Base-by-base conservation (phyloP, 176 grass and related monocot species). In the Carex pumila region DNA sequence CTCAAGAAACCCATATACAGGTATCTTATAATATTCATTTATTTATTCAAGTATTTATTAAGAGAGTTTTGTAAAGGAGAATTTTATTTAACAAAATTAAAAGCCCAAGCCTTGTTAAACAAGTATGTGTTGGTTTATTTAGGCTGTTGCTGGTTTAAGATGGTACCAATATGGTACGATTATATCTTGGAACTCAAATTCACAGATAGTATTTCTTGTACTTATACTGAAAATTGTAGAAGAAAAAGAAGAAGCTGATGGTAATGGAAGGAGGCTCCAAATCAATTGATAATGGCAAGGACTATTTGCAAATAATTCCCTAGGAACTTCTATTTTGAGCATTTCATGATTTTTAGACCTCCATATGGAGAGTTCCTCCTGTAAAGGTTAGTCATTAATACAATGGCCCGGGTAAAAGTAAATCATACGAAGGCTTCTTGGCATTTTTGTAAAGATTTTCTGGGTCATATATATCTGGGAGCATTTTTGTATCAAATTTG, bases 241-340 rank as follows among this genome's bases (percentile, higher is more conserved):
- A 77, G 73, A 77, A 77, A 56, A 31, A 31, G 50, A 55, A 55
- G 25, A 77, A 32, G 12, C 14, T 56, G 73, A 31, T 32, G 73
- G 13, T 32, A 77, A 49, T 55, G 73, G 73, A 77, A 77, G 73
- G 52, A 55, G 12, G 49, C 73, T 77, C 12, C 73, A 77, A 77
- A 53, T 19, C 21, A 77, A 77, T 56, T 77, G 73, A 56, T 56
- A 77, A 12, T 5, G 25, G 22, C 71, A 76, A 77, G 2, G 29
- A 54, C 12, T 30, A 54, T 32, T 76, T 76, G n/a, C 25, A 77
- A 77, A 55, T 77, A 77, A 54, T 77, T 32, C 22, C 31, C 2
- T 56, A 32, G 4, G 29, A 52, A 56, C 1, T 17, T 56, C 15
- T 56, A 15, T 54, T 56, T 50, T 56, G 25, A 32, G 13, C 12